Evolutionary conservation across 768 basidiomycete genomes (phyloP), one percentile per base, ranked within the genome.

Genomic region (Russula griseocarnosa): DNA sequence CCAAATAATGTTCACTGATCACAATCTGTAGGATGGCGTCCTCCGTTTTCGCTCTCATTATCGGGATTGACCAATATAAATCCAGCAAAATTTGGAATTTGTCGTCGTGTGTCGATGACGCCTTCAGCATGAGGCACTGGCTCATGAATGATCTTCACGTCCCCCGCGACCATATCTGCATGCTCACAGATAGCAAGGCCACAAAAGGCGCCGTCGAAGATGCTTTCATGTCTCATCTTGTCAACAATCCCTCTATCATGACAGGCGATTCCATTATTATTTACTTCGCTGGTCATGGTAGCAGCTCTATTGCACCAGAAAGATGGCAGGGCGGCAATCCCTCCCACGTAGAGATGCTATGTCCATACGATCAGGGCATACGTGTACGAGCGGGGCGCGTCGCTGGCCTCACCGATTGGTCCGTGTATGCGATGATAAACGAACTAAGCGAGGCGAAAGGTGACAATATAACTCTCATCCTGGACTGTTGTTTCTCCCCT

Each of bases 221-320:
- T 68, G 73, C 72, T 0, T 86, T 89, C 68, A 81, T 82, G 77
- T 75, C 75, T 5, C 87, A 88, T 67, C 77, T 89, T 42, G 76
- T 84, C 66, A 83, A 84, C 71, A 88, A 89, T 69, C 75, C 80
- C 9, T 74, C 73, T 32, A 86, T 89, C 57, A 79, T 82, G 54
- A 74, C 72, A 28, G 87, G 83, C 26, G 87, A 88, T 63, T 83
- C 87, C 36, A 79, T 89, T 46, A 67, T 89, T 66, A 72, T 89
- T 55, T 89, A 86, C 69, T 89, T 87, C 70, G 85, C 88, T 42
- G 88, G 87, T n/a, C 86, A 88, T 70, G 87, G 87, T 28, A 85
- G 84, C 70, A 78, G 73, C 59, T 70, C 85, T 49, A 72, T 76
- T 16, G 81, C 84, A n/a, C 86, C 86, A 55, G 72, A 74, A 40